Conservation (phyloP, 345 rosid genomes). For the Garcia nutans region DNA sequence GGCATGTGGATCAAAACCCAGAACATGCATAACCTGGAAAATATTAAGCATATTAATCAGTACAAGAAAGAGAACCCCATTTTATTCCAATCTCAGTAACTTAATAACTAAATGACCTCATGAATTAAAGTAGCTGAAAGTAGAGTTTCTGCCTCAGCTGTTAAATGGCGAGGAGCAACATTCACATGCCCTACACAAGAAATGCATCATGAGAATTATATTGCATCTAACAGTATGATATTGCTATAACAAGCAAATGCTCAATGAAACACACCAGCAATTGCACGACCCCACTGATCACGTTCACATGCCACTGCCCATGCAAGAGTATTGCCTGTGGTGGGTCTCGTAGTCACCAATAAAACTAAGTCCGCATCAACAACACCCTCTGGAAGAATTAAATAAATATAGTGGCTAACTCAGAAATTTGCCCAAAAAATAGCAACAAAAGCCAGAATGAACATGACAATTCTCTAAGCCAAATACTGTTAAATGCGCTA, state of each 20-base stretch:
- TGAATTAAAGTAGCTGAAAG: constrained; percentile 98
- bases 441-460: not conserved
- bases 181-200: constrained; percentile 81
- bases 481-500: constrained; percentile 11
- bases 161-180: constrained; percentile 99
- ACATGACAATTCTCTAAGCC: constrained; percentile 8
- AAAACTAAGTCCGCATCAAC: constrained; percentile 90
- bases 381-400: constrained; percentile 68
- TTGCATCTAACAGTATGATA: not conserved
- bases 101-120: constrained; percentile 50
- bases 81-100: constrained; percentile 11
- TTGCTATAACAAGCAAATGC: not conserved
- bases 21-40: constrained; percentile 95
- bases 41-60: constrained; percentile 12
- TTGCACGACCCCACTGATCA: constrained; percentile 99
- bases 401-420: constrained; percentile 8
- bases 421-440: constrained; percentile 5
- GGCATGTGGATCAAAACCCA: constrained; percentile 99
- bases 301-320: constrained; percentile 99
- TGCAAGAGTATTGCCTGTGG: constrained; percentile 98
- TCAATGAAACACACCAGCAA: constrained; percentile 63
- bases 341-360: constrained; percentile 96
- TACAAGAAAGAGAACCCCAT: not conserved
- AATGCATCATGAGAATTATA: constrained; percentile 9
- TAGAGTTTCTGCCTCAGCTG: constrained; percentile 92